These are phyloP conservation scores for Terana coerulea DNA, from an alignment of 768 basidiomycete species.

Conservation along the genomic window DNA sequence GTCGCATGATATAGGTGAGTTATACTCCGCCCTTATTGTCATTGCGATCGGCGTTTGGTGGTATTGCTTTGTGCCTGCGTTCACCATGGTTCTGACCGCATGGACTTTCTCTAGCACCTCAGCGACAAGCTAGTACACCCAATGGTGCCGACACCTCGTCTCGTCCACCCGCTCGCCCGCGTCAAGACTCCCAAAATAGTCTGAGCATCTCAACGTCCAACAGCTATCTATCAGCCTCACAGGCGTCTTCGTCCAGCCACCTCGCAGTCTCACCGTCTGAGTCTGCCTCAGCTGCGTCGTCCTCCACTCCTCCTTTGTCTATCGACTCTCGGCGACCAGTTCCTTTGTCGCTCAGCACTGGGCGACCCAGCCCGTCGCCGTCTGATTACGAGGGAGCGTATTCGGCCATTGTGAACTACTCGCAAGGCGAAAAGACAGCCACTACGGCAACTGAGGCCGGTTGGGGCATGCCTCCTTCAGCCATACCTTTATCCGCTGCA, in stretches of 20 bases:
- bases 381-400: not conserved
- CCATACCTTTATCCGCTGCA: too few species aligned
- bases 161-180: slow-evolving; percentile 16
- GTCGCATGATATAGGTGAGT: slow-evolving; percentile 35
- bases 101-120: slow-evolving; percentile 2
- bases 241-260: slow-evolving; percentile 12
- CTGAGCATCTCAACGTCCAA: slow-evolving; percentile 5
- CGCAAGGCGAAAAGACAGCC: not conserved
- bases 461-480: slow-evolving; percentile 5
- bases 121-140: slow-evolving; percentile 1
- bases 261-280: slow-evolving; percentile 4
- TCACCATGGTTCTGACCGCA: slow-evolving; percentile 10
- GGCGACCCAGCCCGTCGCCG: slow-evolving; percentile 19
- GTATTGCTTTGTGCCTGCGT: not conserved
- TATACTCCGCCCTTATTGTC: not conserved
- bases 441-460: not conserved
- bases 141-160: not conserved
- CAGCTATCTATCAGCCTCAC: slow-evolving; percentile 9
- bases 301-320: not conserved
- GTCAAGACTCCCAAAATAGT: slow-evolving; percentile 21
- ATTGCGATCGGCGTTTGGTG: slow-evolving; percentile 1
- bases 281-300: slow-evolving; percentile 5
- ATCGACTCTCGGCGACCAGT: slow-evolving; percentile 15
- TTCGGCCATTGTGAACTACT: not conserved
- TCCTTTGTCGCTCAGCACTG: slow-evolving; percentile 32